Evolutionary conservation across 441 rosid genomes (phyloP).

Genomic region (Pelargonium citronellum): DNA sequence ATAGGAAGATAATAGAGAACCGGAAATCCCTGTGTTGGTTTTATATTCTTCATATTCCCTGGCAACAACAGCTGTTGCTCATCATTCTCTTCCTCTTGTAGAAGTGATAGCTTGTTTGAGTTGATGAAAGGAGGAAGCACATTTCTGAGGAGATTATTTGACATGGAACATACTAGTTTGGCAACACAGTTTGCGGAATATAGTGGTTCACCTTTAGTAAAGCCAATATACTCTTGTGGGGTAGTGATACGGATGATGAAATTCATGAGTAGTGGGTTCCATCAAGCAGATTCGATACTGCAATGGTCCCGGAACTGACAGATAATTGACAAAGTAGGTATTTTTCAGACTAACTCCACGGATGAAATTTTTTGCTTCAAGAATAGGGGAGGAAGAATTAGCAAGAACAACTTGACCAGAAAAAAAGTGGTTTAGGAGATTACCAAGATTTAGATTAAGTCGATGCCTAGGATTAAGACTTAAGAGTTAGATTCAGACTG

Average conservation of each 20-base stretch:
- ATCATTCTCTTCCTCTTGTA: conserved; percentile 20
- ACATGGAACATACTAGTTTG: conserved; percentile 43
- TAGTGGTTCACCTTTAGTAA: conserved; percentile 32
- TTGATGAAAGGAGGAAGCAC: conserved; percentile 40
- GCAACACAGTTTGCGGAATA: conserved; percentile 33
- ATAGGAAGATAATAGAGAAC: background rate
- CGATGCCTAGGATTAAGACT: background rate
- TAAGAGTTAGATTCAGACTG: background rate
- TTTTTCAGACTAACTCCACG: conserved; percentile 6
- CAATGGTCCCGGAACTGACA: background rate
- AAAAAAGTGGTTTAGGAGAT: conserved; percentile 14
- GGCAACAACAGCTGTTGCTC: conserved; percentile 19
- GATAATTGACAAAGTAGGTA: too few species aligned
- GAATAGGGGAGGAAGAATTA: background rate
- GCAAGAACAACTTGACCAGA: background rate
- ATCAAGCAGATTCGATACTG: conserved; percentile 17
- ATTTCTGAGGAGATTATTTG: conserved; percentile 36
- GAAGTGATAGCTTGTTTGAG: conserved; percentile 30
- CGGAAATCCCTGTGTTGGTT: background rate
- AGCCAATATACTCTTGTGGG: conserved; percentile 37
- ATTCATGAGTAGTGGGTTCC: conserved; percentile 30
- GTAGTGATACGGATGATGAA: conserved; percentile 34
- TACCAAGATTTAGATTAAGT: background rate
- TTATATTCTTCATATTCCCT: conserved; percentile 14
- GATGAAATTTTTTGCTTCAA: background rate